Evolutionary conservation across 257 asterid species (phyloP).

Genomic region (Parsonsia alboflavescens): DNA sequence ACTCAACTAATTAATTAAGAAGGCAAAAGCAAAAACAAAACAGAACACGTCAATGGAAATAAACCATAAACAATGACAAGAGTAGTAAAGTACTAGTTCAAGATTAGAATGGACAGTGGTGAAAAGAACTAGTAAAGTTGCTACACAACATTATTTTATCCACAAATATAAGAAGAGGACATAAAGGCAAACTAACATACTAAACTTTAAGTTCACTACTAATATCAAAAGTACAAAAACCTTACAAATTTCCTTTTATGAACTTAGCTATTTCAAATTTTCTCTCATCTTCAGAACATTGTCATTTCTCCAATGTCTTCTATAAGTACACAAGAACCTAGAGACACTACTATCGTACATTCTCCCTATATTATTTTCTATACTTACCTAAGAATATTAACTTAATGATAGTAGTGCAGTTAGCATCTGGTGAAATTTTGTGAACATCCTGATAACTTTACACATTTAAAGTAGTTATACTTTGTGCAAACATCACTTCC

Average conservation of each 20-base stretch:
- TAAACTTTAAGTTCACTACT: neutral
- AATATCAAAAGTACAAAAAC: neutral
- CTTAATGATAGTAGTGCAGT: neutral
- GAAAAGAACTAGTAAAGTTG: no score
- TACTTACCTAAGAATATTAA: neutral
- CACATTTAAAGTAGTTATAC: neutral
- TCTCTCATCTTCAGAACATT: neutral
- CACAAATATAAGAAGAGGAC: neutral
- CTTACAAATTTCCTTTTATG: constrained; percentile 2
- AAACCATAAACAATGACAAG: no score
- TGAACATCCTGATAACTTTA: neutral
- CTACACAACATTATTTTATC: no score
- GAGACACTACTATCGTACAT: neutral
- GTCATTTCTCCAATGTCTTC: neutral
- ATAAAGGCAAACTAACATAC: neutral
- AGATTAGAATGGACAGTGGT: no score
- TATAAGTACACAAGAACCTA: neutral
- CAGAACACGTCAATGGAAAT: no score
- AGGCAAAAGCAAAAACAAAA: no score
- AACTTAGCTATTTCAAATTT: neutral
- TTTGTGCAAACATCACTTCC: neutral
- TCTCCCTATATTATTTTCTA: neutral
- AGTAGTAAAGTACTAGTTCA: no score
- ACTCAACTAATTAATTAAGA: no score
- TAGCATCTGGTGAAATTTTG: neutral